These are phyloP conservation scores for Adansonia grandidieri DNA, from an alignment of 441 rosid species.

Conservation along the genomic window DNA sequence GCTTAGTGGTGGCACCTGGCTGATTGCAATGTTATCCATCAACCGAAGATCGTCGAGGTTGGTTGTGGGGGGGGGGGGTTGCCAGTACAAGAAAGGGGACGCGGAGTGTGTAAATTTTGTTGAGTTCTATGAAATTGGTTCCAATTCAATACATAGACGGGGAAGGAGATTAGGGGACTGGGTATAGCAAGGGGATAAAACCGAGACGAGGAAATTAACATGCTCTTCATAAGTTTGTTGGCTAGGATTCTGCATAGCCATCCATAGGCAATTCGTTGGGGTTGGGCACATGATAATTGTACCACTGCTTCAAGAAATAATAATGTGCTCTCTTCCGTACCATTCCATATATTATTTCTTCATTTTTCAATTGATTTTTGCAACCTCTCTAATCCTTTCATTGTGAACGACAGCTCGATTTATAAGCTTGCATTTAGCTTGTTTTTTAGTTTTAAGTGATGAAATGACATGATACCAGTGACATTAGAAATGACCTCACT, in stretches of 20 bases:
- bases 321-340: neutral
- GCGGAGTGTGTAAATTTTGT: slow-evolving; percentile 20
- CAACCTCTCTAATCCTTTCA: too few relatives aligned
- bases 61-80: slow-evolving; percentile 9
- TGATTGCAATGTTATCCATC: neutral
- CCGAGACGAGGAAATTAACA: neutral
- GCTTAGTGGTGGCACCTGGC: slow-evolving; percentile 23
- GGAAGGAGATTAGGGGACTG: neutral
- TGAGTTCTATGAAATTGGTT: slow-evolving; percentile 22
- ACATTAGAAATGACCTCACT: neutral
- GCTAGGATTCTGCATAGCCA: neutral
- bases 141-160: neutral
- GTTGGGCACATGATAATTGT: slow-evolving; percentile 18
- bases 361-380: neutral
- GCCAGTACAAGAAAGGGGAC: slow-evolving; percentile 28
- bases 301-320: slow-evolving; percentile 9
- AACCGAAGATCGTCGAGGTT: slow-evolving; percentile 17
- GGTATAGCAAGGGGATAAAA: neutral
- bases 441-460: too few relatives aligned
- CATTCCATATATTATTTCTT: slow-evolving; percentile 16
- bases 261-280: slow-evolving; percentile 11
- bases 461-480: neutral
- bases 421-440: neutral
- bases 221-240: slow-evolving; percentile 20
- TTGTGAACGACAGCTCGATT: neutral